phyloP scores from a whole-genome alignment of 305 asterid species.

The Fraxinus greggii region DNA sequence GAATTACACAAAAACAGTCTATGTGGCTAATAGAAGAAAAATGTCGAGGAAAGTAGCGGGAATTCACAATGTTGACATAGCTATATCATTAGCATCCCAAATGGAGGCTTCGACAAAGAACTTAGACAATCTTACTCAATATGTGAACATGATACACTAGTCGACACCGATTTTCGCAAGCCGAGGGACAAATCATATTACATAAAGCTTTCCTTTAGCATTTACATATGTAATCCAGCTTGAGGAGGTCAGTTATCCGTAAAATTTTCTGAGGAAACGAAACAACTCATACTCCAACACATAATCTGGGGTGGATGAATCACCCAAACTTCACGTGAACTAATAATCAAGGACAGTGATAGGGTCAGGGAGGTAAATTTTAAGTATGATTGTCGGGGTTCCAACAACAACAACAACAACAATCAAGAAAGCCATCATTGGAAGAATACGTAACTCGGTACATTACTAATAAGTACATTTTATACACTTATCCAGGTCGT shows the following conservation, averaged over 20 bases:
- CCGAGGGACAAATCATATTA: neutral
- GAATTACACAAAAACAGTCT: neutral
- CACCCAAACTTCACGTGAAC: neutral
- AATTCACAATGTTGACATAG: neutral
- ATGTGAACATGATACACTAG: neutral
- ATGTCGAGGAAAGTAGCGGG: neutral
- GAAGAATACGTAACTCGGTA: neutral
- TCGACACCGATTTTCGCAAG: neutral
- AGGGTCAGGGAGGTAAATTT: neutral
- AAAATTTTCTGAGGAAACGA: neutral
- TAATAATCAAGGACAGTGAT: neutral
- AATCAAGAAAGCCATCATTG: neutral
- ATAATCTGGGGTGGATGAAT: neutral
- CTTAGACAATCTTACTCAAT: neutral
- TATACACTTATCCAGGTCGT: neutral
- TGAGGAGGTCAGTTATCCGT: neutral
- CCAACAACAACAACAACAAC: neutral
- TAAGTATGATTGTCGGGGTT: neutral
- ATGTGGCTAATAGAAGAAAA: neutral
- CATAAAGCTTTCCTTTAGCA: neutral
- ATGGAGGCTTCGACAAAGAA: neutral
- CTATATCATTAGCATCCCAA: neutral
- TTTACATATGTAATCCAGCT: neutral
- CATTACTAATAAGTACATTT: neutral
- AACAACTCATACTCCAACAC: neutral